These are phyloP conservation scores for Bolboschoenoplectus hybrid DNA, from an alignment of 202 grass and related monocot species.

Conservation along the genomic window DNA sequence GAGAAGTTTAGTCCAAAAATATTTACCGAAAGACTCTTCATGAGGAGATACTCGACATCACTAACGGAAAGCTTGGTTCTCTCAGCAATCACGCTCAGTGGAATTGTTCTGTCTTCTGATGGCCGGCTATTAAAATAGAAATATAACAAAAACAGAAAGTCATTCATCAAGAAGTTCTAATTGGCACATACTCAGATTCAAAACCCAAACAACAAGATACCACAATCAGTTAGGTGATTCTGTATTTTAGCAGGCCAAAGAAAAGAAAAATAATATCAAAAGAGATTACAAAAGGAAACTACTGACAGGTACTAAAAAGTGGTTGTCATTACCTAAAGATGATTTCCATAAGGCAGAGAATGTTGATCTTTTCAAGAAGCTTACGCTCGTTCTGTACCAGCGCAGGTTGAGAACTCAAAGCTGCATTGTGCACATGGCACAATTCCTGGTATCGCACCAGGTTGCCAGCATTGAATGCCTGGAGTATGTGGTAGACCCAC, in stretches of 20 bases:
- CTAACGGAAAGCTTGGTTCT: slow-evolving; percentile 76
- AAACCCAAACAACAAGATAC: neutral
- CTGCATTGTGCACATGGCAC: slow-evolving; percentile 81
- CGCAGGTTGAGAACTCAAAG: slow-evolving; percentile 87
- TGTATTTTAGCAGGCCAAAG: neutral
- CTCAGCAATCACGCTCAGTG: slow-evolving; percentile 77
- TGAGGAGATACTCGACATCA: slow-evolving; percentile 90
- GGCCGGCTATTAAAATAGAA: slow-evolving; percentile 53
- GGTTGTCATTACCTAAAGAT: slow-evolving; percentile 73
- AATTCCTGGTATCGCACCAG: slow-evolving; percentile 87
- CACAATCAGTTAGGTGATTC: neutral
- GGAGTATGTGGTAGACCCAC: slow-evolving; percentile 95
- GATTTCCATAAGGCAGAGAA: slow-evolving; percentile 98
- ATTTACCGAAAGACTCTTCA: slow-evolving; percentile 98
- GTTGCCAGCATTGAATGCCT: slow-evolving; percentile 90
- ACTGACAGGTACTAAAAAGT: slow-evolving; percentile 15
- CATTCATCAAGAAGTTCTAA: slow-evolving; percentile 8
- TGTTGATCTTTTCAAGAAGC: slow-evolving; percentile 97
- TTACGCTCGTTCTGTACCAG: slow-evolving; percentile 82
- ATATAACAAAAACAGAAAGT: slow-evolving; percentile 19
- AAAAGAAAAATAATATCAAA: neutral
- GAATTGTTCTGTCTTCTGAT: slow-evolving; percentile 92
- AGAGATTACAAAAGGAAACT: slow-evolving; percentile 25
- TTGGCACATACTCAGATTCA: neutral
- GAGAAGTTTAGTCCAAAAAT: neutral